A percentile compares a stretch with the other conserved stretches of the same genome.
phyloP scores from a whole-genome alignment of 1,284 basidiomycete genomes.

The Laetiporus sulphureus region DNA sequence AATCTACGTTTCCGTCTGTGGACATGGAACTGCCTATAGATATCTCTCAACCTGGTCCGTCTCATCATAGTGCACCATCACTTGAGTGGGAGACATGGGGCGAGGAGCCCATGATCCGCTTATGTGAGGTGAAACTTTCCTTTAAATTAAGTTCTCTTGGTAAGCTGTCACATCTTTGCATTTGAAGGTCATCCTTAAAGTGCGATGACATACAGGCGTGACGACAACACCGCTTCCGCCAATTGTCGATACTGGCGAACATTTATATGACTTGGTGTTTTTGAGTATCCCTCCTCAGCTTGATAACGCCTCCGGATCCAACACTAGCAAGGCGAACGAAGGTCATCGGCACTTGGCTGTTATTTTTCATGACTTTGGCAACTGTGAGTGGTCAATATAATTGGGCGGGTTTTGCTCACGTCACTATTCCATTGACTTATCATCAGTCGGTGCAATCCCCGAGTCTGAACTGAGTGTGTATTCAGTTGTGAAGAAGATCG shows the following conservation, averaged over 20 bases:
- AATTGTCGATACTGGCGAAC: constrained; percentile 28
- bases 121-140: constrained; percentile 52
- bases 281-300: constrained; percentile 31
- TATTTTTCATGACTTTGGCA: constrained; percentile 50
- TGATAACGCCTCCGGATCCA: constrained; percentile 16
- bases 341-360: constrained; percentile 39
- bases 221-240: constrained; percentile 40
- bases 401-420: no score
- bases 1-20: constrained; percentile 32
- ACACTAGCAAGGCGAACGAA: constrained; percentile 13
- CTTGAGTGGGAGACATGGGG: constrained; percentile 56
- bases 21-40: constrained; percentile 39
- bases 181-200: no score
- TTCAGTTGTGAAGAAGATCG: background rate
- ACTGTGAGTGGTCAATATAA: constrained; percentile 38
- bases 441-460: background rate
- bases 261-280: constrained; percentile 40
- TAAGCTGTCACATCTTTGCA: constrained; percentile 2
- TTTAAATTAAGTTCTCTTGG: constrained; percentile 26
- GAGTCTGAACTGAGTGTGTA: background rate
- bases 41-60: constrained; percentile 21
- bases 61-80: constrained; percentile 26
- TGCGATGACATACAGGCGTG: constrained; percentile 30
- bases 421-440: background rate
- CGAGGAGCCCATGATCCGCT: constrained; percentile 53